phyloP scores from a whole-genome alignment of 352 stramenopile genomes.

The Pythium aphanidermatum region DNA sequence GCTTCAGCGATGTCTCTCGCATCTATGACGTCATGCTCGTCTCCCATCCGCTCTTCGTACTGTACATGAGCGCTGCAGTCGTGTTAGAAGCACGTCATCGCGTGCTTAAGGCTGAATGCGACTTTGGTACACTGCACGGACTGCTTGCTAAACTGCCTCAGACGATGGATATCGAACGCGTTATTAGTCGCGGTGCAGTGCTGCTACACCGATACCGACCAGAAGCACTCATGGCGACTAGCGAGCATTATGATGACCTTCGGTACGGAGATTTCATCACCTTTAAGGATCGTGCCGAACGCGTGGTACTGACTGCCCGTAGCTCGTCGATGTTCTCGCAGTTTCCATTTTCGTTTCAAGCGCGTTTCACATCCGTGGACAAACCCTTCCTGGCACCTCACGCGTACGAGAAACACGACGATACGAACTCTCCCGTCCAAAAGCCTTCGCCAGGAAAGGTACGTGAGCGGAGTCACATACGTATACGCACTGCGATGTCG shows the following conservation, averaged over 20 bases:
- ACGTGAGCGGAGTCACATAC: too few species aligned
- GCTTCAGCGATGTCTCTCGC: slow-evolving; percentile 82
- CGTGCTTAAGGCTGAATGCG: slow-evolving; percentile 62
- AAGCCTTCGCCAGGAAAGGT: too few species aligned
- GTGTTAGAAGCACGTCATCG: slow-evolving; percentile 44
- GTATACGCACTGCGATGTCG: too few species aligned
- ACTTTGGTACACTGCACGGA: slow-evolving; percentile 74
- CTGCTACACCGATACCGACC: slow-evolving; percentile 59
- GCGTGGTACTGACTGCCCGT: not conserved
- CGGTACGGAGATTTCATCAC: slow-evolving; percentile 5
- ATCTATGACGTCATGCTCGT: slow-evolving; percentile 93
- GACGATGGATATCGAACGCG: slow-evolving; percentile 62
- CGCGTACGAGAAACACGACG: slow-evolving; percentile 10
- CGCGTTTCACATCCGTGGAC: slow-evolving; percentile 12
- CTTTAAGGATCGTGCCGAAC: not conserved
- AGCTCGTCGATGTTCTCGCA: slow-evolving; percentile 18
- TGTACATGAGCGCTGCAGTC: slow-evolving; percentile 88
- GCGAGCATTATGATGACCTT: slow-evolving; percentile 7
- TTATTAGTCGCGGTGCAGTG: slow-evolving; percentile 42
- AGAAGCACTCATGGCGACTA: slow-evolving; percentile 18
- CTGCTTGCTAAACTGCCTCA: slow-evolving; percentile 69
- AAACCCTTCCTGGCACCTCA: slow-evolving; percentile 12
- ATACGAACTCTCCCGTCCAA: too few species aligned
- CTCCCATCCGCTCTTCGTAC: slow-evolving; percentile 87
- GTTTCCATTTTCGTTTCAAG: slow-evolving; percentile 23